These are phyloP conservation scores for Rhodotorula babjevae DNA, from an alignment of 768 basidiomycete genomes.

Conservation along the genomic window DNA sequence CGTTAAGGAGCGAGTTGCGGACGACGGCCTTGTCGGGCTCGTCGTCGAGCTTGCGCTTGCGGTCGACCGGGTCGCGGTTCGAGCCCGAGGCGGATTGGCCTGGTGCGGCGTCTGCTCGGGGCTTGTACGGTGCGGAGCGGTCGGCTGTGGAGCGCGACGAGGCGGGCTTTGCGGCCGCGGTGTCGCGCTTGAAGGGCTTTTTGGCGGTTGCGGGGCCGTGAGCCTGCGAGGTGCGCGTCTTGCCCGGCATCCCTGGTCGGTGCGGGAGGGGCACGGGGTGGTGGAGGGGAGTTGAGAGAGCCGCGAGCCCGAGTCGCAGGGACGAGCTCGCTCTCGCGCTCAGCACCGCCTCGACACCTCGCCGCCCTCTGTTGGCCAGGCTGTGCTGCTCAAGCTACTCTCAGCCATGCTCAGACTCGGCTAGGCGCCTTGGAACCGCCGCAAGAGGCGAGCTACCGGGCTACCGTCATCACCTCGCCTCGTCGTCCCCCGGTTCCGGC, in stretches of 20 bases:
- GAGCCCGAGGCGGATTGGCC: not conserved
- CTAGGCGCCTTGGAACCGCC: too few species aligned
- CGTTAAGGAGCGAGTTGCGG: slow-evolving; percentile 21
- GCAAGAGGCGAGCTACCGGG: too few species aligned
- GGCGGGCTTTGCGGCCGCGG: not conserved
- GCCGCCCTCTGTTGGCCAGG: too few species aligned
- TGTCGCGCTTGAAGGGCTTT: slow-evolving; percentile 32
- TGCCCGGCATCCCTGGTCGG: slow-evolving; percentile 12
- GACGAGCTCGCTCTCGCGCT: not conserved
- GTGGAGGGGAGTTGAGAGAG: not conserved
- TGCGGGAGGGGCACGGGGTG: not conserved
- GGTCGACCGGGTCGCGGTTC: not conserved
- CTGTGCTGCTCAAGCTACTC: too few species aligned
- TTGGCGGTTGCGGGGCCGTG: slow-evolving; percentile 29
- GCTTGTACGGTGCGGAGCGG: not conserved
- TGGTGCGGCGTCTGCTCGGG: not conserved
- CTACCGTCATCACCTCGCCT: not conserved
- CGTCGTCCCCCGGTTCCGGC: not conserved
- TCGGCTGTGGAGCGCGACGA: not conserved
- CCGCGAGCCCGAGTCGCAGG: too few species aligned
- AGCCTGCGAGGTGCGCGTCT: slow-evolving; percentile 29
- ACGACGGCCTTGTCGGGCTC: slow-evolving; percentile 30
- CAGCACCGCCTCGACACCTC: too few species aligned
- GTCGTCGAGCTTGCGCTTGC: slow-evolving; percentile 28
- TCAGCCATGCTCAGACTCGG: too few species aligned